Base-by-base conservation (phyloP, 2,329 filamentous ascomycete species). In the Annulohypoxylon truncatum region DNA sequence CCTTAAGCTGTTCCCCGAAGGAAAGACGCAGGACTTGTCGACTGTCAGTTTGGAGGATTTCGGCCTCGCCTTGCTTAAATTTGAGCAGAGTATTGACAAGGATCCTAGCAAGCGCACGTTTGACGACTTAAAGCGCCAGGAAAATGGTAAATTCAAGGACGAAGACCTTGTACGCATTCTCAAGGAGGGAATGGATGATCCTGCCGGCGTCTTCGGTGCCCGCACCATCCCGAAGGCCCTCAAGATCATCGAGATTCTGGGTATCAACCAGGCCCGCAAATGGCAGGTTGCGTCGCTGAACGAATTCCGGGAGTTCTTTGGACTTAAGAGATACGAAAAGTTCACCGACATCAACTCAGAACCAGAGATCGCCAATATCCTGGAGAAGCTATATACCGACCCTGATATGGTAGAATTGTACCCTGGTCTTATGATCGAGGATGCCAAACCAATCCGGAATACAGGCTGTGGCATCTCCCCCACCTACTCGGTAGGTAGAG, bases 371-470 rank as follows among this genome's bases (percentile, higher is more conserved):
- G 83, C 84, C 1, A 79, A 83, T 26, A 79, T 82, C 6, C 81
- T 91, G 3, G 83, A 86, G 64, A 82, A 86, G 68, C 78, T 91
- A 10, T 91, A 91, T 76, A 82, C 84, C 20, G 82, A 89, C 50
- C 88, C 88, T 0, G 89, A 91, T 68, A 86, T 85, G 74, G 87
- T 92, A 10, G 90, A 92, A 73, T 80, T 92, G 4, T 92, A 92
- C 72, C 89, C 90, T 0, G 90, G 90, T 8, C 78, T 92, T 1
- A 84, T 91, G 66, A 80, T 85, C n/a, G 87, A 90, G 73, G 83
- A 87, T 55, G 79, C 81, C 28, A 88, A 89, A 73, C 79, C 81
- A 0, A 78, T 80, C 0, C 82, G 83, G 61, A 76, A 80, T 44
- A 81, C 87, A 0, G 86, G 86, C 1, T 83, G 81, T 55, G 85